Base-by-base conservation (phyloP, 2,329 filamentous ascomycete genomes). In the Claviceps pazoutovae region DNA sequence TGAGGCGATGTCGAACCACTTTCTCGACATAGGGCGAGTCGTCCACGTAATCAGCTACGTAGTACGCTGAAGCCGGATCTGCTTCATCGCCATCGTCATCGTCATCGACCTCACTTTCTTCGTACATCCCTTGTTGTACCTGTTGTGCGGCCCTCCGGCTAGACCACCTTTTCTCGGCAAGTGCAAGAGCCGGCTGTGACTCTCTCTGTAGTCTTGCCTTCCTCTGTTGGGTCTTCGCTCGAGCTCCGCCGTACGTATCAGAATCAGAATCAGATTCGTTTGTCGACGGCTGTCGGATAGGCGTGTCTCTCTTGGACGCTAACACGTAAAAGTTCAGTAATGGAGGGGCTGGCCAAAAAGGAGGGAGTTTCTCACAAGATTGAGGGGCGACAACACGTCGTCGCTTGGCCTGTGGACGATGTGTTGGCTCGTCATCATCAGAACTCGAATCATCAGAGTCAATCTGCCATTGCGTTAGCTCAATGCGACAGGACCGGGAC, bases 141-240 rank as follows among this genome's bases (percentile, higher is more conserved):
- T 87, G 86, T 64, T 88, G 88, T 14, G 86, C 86, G 51, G 88
- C 87, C 56, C 88, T 85, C 54, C 91, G 79, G 51, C 84, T 93
- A 6, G 90, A 95, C 79, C 95, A 96, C 57, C 91, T 85, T 63
- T 95, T 87, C 70, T 95, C 90, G 53, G 80, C 79, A 59, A 84
- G 79, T 5, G 82, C 74, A 7, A 85, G 76, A 42, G 80, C 76
- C 13, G 81, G 78, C 60, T 83, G 79, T 23, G 82, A 76, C 63
- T 88, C 78, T 53, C 83, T 74, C 62, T 86, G 80, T 55, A 84
- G 82, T 51, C 84, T 85, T 55, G 88, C 86, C 65, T 88, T 90
- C 70, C 90, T 93, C 57, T 78, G 82, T 42, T 74, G 68, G 52
- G 74, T 82, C 59, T 82, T 84, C 54, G 79, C 80, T 53, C 84